Base-by-base conservation (phyloP, 2,329 filamentous ascomycete species). In the Talaromyces sp. region DNA sequence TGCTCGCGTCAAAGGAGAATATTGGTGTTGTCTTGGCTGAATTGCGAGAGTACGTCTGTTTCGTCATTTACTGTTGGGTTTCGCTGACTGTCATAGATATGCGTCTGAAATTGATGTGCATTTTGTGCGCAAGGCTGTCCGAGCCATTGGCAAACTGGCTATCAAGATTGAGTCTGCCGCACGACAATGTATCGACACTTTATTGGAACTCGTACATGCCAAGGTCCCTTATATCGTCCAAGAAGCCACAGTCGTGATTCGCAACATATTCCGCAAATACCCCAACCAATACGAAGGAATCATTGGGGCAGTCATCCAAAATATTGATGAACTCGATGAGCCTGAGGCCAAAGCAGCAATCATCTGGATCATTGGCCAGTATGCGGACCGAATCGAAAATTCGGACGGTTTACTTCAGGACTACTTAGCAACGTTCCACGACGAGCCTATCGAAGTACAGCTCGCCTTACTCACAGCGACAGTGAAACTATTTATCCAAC, bases 341-440 rank as follows among this genome's bases (percentile, higher is more conserved):
- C 94, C 95, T 2, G 95, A 99, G 78, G 95, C 95, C 54, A 99
- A 99, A 77, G 93, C 95, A 1, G 95, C 95, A 66, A 97, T 99
- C 88, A 95, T 99, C 52, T 99, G 95, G 95, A 95, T 99, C 41
- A 99, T 99, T 75, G 95, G 95, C 2, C 92, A 99, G 77, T 99
- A 99, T 73, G 95, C 95, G 10, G 93, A 96, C 74, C 90, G 95
- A 52, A 99, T 99, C 71, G 95, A 99, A 76, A 98, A 99, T 77
- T 95, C 92, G 17, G 95, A 98, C 71, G 91, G 90, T 0, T 84
- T 99, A 2, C 85, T 99, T 9, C 94, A 99, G 72, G 95, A 99
- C 77, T 99, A 98, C 76, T 78, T 99, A 9, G 94, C 94, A 74
- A 91, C 92, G 0, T 99, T 98, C 80, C 86, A 91, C 33, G 95